phyloP scores from a whole-genome alignment of 768 basidiomycete genomes.

The Agaricus bisporus region DNA sequence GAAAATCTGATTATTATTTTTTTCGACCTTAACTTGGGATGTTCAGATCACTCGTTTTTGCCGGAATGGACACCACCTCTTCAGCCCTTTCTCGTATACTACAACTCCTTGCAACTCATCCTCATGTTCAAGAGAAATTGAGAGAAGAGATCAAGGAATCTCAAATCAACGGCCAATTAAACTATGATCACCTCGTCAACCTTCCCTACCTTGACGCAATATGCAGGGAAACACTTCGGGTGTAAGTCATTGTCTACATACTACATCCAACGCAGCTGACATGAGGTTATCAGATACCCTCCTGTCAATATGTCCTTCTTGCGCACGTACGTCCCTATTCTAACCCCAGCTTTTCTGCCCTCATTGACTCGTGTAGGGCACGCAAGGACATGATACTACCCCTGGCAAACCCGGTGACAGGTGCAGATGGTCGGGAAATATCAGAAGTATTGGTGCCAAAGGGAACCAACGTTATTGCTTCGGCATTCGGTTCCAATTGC shows the following conservation, averaged over 20 bases:
- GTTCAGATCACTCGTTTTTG: constrained; percentile 21
- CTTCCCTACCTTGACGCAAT: constrained; percentile 30
- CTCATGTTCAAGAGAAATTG: constrained; percentile 27
- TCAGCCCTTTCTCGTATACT: constrained; percentile 22
- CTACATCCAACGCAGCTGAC: not conserved
- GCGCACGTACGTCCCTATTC: constrained; percentile 11
- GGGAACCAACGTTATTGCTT: constrained; percentile 20
- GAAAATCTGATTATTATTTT: not conserved
- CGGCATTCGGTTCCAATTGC: constrained; percentile 23
- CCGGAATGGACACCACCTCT: constrained; percentile 25
- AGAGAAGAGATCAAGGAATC: constrained; percentile 21
- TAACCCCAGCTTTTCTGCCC: not conserved
- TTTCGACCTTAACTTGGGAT: not conserved
- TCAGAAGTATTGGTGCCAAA: constrained; percentile 19
- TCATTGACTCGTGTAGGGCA: constrained; percentile 14
- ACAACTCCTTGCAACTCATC: constrained; percentile 19
- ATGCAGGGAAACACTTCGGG: constrained; percentile 26
- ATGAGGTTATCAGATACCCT: constrained; percentile 1
- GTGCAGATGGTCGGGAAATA: constrained; percentile 22
- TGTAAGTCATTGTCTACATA: constrained; percentile 14
- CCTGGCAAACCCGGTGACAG: constrained; percentile 23
- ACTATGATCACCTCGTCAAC: constrained; percentile 23
- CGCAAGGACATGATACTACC: constrained; percentile 22
- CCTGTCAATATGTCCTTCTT: constrained; percentile 11
- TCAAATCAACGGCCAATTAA: constrained; percentile 19